A percentile compares a stretch with the other conserved stretches of the same genome.
phyloP scores from a whole-genome alignment of 345 rosid genomes.

The Geranium brycei region DNA sequence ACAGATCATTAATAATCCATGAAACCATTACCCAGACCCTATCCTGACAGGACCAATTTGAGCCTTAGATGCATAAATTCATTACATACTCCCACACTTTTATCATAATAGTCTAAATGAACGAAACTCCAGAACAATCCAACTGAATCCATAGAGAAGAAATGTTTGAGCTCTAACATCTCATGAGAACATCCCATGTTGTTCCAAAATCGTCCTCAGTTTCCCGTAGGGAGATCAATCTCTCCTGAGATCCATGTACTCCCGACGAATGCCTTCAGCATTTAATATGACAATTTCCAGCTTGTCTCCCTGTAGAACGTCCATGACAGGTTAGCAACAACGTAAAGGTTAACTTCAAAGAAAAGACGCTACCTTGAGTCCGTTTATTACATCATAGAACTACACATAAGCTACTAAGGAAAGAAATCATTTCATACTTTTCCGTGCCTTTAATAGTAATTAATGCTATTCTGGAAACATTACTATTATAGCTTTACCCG shows the following conservation, averaged over 20 bases:
- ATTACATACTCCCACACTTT: too few species aligned
- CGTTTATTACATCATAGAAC: neutral
- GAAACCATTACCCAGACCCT: too few species aligned
- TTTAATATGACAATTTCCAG: constrained; percentile 69
- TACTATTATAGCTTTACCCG: too few species aligned
- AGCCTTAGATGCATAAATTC: too few species aligned
- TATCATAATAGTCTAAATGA: too few species aligned
- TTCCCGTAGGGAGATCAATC: constrained; percentile 26
- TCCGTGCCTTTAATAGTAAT: too few species aligned
- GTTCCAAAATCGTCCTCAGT: neutral
- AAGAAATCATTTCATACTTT: too few species aligned
- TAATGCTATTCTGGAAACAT: too few species aligned
- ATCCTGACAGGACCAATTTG: too few species aligned
- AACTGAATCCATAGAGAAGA: neutral
- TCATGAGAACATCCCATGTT: neutral
- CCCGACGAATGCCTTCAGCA: constrained; percentile 54
- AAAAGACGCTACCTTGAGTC: neutral
- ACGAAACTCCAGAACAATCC: too few species aligned
- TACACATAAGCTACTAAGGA: neutral
- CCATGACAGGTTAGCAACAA: neutral
- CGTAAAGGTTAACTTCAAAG: neutral
- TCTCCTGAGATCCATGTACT: constrained; percentile 69
- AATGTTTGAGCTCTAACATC: neutral
- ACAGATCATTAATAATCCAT: too few species aligned
- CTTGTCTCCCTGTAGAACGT: constrained; percentile 54